phyloP scores from a whole-genome alignment of 1,284 basidiomycete species.

The Dichomitus squalens region DNA sequence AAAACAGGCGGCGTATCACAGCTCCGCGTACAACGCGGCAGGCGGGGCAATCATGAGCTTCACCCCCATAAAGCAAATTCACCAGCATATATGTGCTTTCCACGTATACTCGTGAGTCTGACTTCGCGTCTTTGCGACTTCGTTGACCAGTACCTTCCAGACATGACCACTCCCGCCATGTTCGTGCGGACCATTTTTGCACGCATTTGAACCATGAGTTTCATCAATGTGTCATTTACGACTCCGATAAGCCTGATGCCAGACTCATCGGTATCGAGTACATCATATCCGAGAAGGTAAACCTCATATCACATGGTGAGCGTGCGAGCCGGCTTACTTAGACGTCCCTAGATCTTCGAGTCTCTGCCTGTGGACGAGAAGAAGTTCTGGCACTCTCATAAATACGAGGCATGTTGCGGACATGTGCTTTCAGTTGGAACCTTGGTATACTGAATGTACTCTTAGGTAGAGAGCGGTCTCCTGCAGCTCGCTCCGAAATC shows the following conservation, averaged over 20 bases:
- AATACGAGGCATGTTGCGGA: slow-evolving; percentile 29
- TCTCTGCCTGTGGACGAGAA: slow-evolving; percentile 48
- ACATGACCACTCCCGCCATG: slow-evolving; percentile 39
- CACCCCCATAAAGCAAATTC: slow-evolving; percentile 46
- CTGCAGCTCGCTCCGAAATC: slow-evolving; percentile 45
- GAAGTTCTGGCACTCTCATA: slow-evolving; percentile 51
- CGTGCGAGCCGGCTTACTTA: background rate
- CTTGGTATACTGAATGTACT: too few relatives aligned
- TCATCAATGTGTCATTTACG: slow-evolving; percentile 45
- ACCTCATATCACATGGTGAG: background rate
- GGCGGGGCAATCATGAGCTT: slow-evolving; percentile 47
- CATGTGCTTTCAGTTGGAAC: background rate
- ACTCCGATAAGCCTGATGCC: slow-evolving; percentile 45
- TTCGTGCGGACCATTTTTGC: slow-evolving; percentile 48
- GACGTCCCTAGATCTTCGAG: slow-evolving; percentile 36
- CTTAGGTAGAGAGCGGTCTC: slow-evolving; percentile 49
- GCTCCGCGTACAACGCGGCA: slow-evolving; percentile 37
- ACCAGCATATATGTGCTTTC: slow-evolving; percentile 52
- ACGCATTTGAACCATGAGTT: slow-evolving; percentile 38
- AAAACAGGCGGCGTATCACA: slow-evolving; percentile 27
- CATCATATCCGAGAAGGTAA: slow-evolving; percentile 45
- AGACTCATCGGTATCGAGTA: slow-evolving; percentile 57
- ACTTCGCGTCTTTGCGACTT: background rate
- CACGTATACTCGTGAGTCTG: slow-evolving; percentile 32
- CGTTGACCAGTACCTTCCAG: slow-evolving; percentile 23